These are phyloP conservation scores for Peribolospora kevripleyi DNA, from an alignment of 768 basidiomycete genomes.

Conservation along the genomic window DNA sequence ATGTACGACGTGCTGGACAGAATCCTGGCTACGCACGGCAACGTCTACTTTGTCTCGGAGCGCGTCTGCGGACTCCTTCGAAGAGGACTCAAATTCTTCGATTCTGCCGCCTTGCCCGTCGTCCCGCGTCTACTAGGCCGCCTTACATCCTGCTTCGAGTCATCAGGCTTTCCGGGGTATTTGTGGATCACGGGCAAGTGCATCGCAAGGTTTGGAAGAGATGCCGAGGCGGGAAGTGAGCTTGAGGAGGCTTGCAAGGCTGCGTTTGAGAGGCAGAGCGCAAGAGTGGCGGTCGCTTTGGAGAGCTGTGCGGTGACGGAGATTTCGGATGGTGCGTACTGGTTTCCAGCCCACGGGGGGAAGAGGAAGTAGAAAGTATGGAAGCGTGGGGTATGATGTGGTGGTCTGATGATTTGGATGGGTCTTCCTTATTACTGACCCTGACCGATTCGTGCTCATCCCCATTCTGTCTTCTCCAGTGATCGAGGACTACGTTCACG, in stretches of 20 bases:
- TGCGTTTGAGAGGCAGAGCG: slow-evolving; percentile 51
- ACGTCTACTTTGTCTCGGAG: slow-evolving; percentile 52
- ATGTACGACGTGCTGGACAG: slow-evolving; percentile 62
- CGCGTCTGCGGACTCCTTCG: slow-evolving; percentile 61
- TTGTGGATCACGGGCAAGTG: slow-evolving; percentile 85
- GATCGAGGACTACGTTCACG: slow-evolving; percentile 76
- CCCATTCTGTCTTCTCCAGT: slow-evolving; percentile 27
- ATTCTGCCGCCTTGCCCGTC: slow-evolving; percentile 36
- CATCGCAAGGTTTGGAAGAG: slow-evolving; percentile 48
- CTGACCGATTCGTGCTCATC: neutral
- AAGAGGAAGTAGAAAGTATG: neutral
- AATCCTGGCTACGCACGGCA: slow-evolving; percentile 55
- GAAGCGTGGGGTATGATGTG: neutral
- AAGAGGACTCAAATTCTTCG: slow-evolving; percentile 61
- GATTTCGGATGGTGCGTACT: slow-evolving; percentile 63
- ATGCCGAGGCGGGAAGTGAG: slow-evolving; percentile 25
- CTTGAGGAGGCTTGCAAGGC: slow-evolving; percentile 36
- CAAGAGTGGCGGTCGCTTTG: slow-evolving; percentile 41
- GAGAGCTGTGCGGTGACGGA: slow-evolving; percentile 42
- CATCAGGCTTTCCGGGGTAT: slow-evolving; percentile 59
- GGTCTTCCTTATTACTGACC: too few species aligned
- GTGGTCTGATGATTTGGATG: too few species aligned
- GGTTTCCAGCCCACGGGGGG: neutral
- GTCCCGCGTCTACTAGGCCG: slow-evolving; percentile 45
- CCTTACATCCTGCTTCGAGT: slow-evolving; percentile 55